phyloP scores from a whole-genome alignment of 2,329 filamentous ascomycete genomes.

The Curvularia hawaiiensis region DNA sequence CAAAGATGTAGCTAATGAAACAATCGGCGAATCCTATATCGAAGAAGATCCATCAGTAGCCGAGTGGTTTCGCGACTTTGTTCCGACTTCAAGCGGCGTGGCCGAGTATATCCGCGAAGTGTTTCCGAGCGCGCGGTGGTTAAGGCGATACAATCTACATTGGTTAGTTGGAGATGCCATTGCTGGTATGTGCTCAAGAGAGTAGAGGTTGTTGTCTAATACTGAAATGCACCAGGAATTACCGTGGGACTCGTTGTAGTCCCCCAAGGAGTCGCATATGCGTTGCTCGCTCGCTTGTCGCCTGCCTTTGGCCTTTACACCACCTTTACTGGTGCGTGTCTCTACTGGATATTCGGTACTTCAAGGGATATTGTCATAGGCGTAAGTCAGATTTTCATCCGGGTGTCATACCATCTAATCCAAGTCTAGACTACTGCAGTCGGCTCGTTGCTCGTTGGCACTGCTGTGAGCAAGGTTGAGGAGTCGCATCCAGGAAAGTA shows the following conservation, averaged over 20 bases:
- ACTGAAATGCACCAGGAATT: conserved; percentile 42
- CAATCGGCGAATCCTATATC: conserved; percentile 29
- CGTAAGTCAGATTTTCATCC: conserved; percentile 57
- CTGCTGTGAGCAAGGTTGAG: conserved; percentile 71
- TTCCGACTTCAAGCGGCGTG: conserved; percentile 30
- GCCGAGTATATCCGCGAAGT: conserved; percentile 32
- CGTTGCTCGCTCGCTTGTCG: conserved; percentile 75
- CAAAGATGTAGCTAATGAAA: conserved; percentile 25
- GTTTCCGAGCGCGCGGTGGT: conserved; percentile 38
- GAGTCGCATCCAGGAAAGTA: conserved; percentile 62
- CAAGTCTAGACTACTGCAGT: conserved; percentile 79
- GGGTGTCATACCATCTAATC: conserved; percentile 6
- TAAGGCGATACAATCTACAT: conserved; percentile 36
- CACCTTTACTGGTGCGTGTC: conserved; percentile 89
- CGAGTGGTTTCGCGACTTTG: conserved; percentile 34
- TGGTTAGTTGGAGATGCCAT: conserved; percentile 41
- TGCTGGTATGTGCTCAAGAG: conserved; percentile 28
- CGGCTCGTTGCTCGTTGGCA: conserved; percentile 86
- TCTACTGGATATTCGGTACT: conserved; percentile 97
- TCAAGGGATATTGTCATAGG: conserved; percentile 98
- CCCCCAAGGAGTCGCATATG: conserved; percentile 95
- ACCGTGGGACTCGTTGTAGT: conserved; percentile 81
- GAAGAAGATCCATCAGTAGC: conserved; percentile 38
- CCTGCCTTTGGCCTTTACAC: conserved; percentile 88
- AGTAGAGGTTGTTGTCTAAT: not conserved